phyloP scores from a whole-genome alignment of 139 green algal species.

The Volvox reticuliferus region DNA sequence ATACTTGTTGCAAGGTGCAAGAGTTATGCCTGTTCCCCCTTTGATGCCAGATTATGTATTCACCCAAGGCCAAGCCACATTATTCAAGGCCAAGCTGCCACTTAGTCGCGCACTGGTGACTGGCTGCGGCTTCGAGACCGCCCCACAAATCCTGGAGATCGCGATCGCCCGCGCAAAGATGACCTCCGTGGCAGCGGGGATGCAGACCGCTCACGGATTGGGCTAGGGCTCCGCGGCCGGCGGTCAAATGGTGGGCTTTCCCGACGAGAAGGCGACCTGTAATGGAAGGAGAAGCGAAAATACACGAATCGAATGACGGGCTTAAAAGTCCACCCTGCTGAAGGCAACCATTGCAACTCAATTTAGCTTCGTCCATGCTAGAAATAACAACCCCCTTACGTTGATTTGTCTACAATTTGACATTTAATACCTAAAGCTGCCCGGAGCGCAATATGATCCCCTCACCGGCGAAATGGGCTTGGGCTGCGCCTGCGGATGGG shows the following conservation, averaged over 20 bases:
- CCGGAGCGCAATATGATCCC: too few relatives aligned
- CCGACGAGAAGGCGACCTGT: not conserved
- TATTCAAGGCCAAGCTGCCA: not conserved
- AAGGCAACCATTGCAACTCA: too few relatives aligned
- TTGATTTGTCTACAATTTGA: too few relatives aligned
- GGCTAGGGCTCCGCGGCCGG: constrained; percentile 33
- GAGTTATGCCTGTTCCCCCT: too few relatives aligned
- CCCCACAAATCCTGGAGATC: not conserved
- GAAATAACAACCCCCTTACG: too few relatives aligned
- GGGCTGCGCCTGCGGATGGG: constrained; percentile 13
- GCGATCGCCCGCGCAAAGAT: not conserved
- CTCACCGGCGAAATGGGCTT: constrained; percentile 42
- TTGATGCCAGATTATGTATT: too few relatives aligned
- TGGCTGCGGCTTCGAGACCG: constrained; percentile 22
- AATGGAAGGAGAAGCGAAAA: not conserved
- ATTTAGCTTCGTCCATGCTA: too few relatives aligned
- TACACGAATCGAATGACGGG: too few relatives aligned
- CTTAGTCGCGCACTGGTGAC: constrained; percentile 3
- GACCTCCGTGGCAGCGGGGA: constrained; percentile 8
- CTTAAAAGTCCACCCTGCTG: too few relatives aligned
- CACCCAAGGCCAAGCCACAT: too few relatives aligned
- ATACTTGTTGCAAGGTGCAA: too few relatives aligned
- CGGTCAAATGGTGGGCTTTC: constrained; percentile 11
- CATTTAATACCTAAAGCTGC: too few relatives aligned
- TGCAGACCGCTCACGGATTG: not conserved